Base-by-base conservation (phyloP, 805 yeast genomes). In the Candida sanyiensis region DNA sequence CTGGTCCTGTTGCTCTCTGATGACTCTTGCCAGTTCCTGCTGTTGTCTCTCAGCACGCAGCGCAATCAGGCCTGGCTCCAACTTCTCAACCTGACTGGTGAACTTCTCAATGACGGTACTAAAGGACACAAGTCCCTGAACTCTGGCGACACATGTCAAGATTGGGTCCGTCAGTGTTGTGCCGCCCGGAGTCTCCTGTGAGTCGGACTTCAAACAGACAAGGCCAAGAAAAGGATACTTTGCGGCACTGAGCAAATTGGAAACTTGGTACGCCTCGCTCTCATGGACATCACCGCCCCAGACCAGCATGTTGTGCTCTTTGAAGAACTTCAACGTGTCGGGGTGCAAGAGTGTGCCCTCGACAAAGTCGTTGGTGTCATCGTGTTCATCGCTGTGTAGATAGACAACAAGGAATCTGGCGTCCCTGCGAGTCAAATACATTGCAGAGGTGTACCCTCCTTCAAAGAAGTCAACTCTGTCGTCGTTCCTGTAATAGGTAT, bases 251-350 rank as follows among this genome's bases (percentile, higher is more conserved):
- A 89, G 70, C 27, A 81, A 77, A 52, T 83, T 80, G 0, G 95
- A 83, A 12, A 87, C 79, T 50, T 86, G 95, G 53, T 75, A 79
- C 1, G 90, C 85, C 58, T 90, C 97, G 16, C 88, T 76, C 40
- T 78, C 77, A n/a, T 73, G 71, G 18, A 83, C 74, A 54, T 85
- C 81, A 7, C 96, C 96, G 29, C 89, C 95, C 97, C 97, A 90
- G 2, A 85, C 61, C 3, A 85, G 47, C 2, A 80, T 56, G 32
- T 83, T 71, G 33, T 69, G 71, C 16, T 72, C 70, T 16, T 61
- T 62, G 38, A 77, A 53, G 49, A 69, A 65, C 26, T 65, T 58
- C 11, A 73, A 61, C 38, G 84, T 75, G 19, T 57, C 59, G 3
- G 67, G 70, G 42, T 73, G 66, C 30, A 77, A 62, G 33, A 87